Conservation (phyloP, 495 filamentous ascomycete genomes). For the Parathielavia appendiculata region DNA sequence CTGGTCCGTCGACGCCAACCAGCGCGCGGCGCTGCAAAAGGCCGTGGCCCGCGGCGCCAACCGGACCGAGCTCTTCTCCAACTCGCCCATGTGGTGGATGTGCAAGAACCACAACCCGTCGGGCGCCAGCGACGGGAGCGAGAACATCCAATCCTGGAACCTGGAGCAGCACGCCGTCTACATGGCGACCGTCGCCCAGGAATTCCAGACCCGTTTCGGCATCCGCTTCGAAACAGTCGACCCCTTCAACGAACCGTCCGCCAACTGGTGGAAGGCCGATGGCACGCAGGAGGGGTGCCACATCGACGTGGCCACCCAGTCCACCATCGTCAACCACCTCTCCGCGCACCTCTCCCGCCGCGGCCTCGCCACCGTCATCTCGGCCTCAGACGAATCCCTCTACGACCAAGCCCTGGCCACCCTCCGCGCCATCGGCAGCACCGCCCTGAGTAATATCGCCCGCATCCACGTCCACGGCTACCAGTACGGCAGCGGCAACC, state of each 20-base stretch:
- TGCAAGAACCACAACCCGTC: background rate
- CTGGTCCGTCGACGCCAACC: background rate
- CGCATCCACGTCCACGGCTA: background rate
- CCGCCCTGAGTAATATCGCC: background rate
- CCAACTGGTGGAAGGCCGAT: background rate
- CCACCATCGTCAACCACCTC: background rate
- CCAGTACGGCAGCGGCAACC: background rate
- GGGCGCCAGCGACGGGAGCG: background rate
- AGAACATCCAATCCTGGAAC: background rate
- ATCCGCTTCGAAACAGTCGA: background rate
- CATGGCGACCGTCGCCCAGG: background rate
- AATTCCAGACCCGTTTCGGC: background rate
- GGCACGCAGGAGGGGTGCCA: background rate
- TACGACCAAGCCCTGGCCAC: background rate
- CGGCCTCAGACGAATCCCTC: background rate
- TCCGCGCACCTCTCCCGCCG: background rate
- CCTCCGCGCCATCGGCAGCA: background rate
- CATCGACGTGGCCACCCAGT: background rate
- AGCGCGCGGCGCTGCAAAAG: background rate
- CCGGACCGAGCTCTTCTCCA: background rate
- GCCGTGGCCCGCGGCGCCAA: background rate
- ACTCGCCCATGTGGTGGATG: constrained; percentile 1
- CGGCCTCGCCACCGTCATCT: background rate
- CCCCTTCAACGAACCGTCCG: background rate
- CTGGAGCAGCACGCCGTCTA: background rate